phyloP scores from a whole-genome alignment of 2,329 filamentous ascomycete species.

The Aurifilum marmelostoma region DNA sequence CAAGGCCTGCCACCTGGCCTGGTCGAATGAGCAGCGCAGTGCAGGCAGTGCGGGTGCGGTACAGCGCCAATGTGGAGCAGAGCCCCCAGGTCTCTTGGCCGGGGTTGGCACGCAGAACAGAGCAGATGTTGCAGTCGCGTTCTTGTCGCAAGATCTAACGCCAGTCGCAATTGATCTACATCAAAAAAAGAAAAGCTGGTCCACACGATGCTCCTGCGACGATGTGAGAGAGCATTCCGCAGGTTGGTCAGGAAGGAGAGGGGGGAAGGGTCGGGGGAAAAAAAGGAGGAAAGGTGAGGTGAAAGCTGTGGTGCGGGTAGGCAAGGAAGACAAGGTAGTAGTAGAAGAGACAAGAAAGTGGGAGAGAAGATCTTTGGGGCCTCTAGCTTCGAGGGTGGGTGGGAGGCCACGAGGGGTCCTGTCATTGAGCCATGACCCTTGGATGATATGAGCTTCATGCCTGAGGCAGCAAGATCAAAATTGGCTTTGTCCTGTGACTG shows the following conservation, averaged over 20 bases:
- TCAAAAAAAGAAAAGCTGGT: not conserved
- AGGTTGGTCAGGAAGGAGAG: not conserved
- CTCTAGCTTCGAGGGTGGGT: conserved; percentile 17
- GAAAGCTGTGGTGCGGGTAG: not conserved
- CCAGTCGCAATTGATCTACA: conserved; percentile 7
- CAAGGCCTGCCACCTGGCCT: conserved; percentile 4
- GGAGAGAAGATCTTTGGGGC: conserved; percentile 15
- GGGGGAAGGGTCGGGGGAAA: not conserved
- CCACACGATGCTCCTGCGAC: not conserved
- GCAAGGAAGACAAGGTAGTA: not conserved
- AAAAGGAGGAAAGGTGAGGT: not conserved
- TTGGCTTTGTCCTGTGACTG: not conserved
- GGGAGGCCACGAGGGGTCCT: conserved; percentile 14
- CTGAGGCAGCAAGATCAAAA: not conserved
- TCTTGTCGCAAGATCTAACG: not conserved
- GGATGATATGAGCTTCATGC: not conserved
- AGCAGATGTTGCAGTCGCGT: conserved; percentile 2
- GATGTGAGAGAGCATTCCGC: conserved; percentile 11
- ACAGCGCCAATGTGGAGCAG: conserved; percentile 10
- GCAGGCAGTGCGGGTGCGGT: not conserved
- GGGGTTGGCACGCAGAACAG: conserved; percentile 7
- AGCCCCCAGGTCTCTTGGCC: conserved; percentile 12
- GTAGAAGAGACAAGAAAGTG: conserved; percentile 13
- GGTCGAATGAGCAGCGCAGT: not conserved
- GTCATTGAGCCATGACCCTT: conserved; percentile 1